phyloP scores from a whole-genome alignment of 345 rosid genomes.

The Eutrema heterophyllum region DNA sequence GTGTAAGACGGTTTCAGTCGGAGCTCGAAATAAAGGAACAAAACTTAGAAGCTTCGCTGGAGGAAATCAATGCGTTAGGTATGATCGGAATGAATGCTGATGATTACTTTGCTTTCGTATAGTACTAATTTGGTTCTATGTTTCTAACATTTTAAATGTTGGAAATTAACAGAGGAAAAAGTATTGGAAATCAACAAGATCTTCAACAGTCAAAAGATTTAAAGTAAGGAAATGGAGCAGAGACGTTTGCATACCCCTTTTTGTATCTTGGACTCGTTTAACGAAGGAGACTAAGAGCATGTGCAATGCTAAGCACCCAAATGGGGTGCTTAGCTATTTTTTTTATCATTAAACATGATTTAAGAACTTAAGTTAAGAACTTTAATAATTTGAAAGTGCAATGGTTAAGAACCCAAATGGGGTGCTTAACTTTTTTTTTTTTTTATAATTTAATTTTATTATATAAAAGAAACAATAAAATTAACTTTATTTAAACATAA shows the following conservation, averaged over 20 bases:
- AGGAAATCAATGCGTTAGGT: slow-evolving; percentile 2
- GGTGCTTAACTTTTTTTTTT: too few relatives aligned
- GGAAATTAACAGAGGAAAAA: neutral
- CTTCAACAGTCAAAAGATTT: neutral
- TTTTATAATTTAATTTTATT: too few relatives aligned
- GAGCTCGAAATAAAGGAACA: neutral
- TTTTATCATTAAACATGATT: too few relatives aligned
- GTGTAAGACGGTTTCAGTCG: neutral
- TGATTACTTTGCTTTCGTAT: neutral
- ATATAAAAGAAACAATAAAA: too few relatives aligned
- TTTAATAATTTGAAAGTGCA: too few relatives aligned
- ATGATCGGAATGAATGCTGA: neutral
- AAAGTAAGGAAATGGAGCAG: neutral
- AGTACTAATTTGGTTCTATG: neutral
- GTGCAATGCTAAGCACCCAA: too few relatives aligned
- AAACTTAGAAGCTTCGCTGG: neutral
- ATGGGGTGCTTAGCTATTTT: too few relatives aligned
- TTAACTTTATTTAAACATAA: too few relatives aligned
- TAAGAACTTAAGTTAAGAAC: too few relatives aligned
- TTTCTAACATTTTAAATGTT: neutral
- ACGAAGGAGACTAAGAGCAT: too few relatives aligned
- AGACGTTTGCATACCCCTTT: neutral
- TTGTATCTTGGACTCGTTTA: too few relatives aligned
- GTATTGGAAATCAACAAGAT: neutral
- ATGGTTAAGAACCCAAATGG: too few relatives aligned